Conservation (phyloP, 2,329 filamentous ascomycete species). For the Fusarium veterinarium region DNA sequence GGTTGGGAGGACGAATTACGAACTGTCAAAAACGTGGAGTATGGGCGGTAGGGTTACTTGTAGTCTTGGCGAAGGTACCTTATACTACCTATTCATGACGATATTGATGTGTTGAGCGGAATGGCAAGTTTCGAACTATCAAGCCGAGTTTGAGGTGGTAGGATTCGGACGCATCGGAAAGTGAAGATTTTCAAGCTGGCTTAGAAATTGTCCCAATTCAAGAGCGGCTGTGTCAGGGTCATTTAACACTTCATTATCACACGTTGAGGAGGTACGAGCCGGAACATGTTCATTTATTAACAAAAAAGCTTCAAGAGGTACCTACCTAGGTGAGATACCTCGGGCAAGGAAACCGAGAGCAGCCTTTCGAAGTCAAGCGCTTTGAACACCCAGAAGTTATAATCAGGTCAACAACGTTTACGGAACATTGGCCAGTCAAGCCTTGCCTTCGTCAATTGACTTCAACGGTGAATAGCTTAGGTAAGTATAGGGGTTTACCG, state of each 20-base stretch:
- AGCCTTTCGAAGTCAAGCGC: background rate
- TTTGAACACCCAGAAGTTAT: background rate
- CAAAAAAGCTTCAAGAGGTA: background rate
- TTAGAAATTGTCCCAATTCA: background rate
- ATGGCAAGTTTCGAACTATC: background rate
- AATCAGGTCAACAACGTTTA: background rate
- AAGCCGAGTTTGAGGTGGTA: background rate
- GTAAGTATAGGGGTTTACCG: background rate
- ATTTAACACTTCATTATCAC: background rate
- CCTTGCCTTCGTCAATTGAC: background rate
- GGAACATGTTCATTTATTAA: background rate
- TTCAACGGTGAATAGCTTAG: background rate
- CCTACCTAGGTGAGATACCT: background rate
- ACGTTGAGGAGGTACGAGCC: background rate
- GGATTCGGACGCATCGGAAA: constrained; percentile 32
- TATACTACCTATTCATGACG: background rate
- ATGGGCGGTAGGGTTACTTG: constrained; percentile 33
- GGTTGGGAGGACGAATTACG: constrained; percentile 14
- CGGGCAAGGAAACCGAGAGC: background rate
- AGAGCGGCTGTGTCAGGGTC: background rate
- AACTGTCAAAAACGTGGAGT: constrained; percentile 29
- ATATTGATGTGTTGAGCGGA: background rate
- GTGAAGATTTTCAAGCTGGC: background rate
- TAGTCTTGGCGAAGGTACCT: constrained; percentile 22
- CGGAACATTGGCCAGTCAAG: background rate